phyloP scores from a whole-genome alignment of 306 rosid genomes.

The Cucurbita moschata region DNA sequence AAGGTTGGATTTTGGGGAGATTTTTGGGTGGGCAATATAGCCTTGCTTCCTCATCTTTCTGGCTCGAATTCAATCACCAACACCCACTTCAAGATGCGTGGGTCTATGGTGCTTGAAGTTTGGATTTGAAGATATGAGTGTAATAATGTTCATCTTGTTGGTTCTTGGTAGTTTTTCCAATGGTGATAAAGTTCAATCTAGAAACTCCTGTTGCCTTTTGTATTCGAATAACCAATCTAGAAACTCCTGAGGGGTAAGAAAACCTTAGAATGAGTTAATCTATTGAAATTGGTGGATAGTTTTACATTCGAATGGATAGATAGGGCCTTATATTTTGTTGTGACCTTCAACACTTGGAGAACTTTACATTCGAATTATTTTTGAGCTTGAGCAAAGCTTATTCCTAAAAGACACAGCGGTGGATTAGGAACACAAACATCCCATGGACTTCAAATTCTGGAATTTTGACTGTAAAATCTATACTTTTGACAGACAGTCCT shows the following conservation, averaged over 20 bases:
- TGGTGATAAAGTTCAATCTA: background rate
- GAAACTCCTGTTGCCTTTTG: background rate
- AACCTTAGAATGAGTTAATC: background rate
- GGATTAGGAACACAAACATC: background rate
- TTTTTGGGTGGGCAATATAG: background rate
- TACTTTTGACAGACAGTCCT: background rate
- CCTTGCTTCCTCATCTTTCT: background rate
- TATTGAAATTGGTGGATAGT: background rate
- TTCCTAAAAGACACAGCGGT: background rate
- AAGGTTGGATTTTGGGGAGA: background rate
- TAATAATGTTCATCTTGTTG: background rate
- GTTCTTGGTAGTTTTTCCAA: background rate
- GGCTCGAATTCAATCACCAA: background rate
- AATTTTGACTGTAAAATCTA: background rate
- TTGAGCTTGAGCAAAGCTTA: background rate
- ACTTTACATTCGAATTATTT: background rate
- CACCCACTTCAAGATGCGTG: background rate
- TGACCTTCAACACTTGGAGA: background rate
- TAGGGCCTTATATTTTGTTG: background rate
- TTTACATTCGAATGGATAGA: background rate
- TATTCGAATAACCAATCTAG: background rate
- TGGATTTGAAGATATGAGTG: background rate
- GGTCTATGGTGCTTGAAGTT: background rate
- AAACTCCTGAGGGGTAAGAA: background rate
- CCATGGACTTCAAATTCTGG: background rate